Conservation (phyloP, 768 basidiomycete species). For the Suillus americanus region DNA sequence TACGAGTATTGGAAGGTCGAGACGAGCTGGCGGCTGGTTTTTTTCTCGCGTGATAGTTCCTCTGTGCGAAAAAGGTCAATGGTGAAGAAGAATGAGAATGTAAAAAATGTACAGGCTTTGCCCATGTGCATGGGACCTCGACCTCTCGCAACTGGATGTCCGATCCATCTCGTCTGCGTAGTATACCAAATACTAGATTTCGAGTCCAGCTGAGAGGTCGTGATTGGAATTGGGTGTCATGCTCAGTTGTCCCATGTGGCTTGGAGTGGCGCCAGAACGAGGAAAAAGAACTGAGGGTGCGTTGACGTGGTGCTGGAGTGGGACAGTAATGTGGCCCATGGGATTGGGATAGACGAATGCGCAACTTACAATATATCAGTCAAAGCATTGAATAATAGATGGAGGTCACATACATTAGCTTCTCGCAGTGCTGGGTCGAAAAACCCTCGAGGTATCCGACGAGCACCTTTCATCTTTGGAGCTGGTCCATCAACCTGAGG, state of each 20-base stretch:
- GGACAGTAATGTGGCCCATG: neutral
- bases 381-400: neutral
- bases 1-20: neutral
- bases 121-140: neutral
- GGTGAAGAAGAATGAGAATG: neutral
- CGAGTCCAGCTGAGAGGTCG: neutral
- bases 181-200: neutral
- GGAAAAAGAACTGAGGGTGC: neutral
- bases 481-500: neutral
- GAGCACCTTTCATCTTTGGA: neutral
- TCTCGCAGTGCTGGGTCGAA: neutral
- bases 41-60: neutral
- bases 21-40: neutral
- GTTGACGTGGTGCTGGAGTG: neutral
- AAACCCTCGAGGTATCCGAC: neutral
- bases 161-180: neutral
- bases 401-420: neutral
- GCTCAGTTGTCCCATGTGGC: neutral
- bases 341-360: neutral
- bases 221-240: neutral
- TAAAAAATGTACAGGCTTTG: neutral
- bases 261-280: neutral
- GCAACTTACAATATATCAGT: too few species aligned
- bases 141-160: neutral
- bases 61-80: neutral